phyloP scores from a whole-genome alignment of 2,329 filamentous ascomycete genomes.

The Colletotrichum incanum region DNA sequence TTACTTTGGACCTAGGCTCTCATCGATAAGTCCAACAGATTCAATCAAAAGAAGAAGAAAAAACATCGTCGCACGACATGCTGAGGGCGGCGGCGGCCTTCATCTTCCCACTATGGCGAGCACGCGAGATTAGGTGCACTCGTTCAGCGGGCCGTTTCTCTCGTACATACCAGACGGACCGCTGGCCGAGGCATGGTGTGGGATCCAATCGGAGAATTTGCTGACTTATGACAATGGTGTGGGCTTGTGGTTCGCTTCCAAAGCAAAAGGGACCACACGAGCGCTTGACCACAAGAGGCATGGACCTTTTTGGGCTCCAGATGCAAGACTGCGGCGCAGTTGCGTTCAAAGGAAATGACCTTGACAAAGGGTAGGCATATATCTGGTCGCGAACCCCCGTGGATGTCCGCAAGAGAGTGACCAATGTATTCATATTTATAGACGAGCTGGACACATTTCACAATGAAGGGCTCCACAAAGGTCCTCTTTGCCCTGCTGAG shows the following conservation, averaged over 20 bases:
- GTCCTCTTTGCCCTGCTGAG: slow-evolving; percentile 14
- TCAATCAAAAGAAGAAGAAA: too few relatives aligned
- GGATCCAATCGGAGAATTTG: slow-evolving; percentile 25
- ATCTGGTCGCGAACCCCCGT: background rate
- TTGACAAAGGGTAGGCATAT: background rate
- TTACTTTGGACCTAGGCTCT: background rate
- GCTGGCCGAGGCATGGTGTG: background rate
- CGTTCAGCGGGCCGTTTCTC: background rate
- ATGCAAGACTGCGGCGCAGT: slow-evolving; percentile 9
- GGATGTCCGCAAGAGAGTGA: background rate
- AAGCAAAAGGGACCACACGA: background rate
- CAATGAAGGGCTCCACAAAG: slow-evolving; percentile 11
- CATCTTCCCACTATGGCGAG: background rate
- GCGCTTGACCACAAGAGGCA: slow-evolving; percentile 9
- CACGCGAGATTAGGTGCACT: slow-evolving; percentile 12
- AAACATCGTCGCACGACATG: background rate
- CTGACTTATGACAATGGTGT: background rate
- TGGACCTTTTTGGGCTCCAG: background rate
- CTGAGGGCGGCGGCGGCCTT: background rate
- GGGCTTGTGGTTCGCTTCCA: background rate
- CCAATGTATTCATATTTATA: background rate
- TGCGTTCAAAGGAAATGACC: background rate
- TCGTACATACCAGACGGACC: background rate
- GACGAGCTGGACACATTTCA: background rate
- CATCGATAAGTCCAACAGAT: background rate